phyloP scores from a whole-genome alignment of 352 stramenopile species.

The Phytophthora capsici region DNA sequence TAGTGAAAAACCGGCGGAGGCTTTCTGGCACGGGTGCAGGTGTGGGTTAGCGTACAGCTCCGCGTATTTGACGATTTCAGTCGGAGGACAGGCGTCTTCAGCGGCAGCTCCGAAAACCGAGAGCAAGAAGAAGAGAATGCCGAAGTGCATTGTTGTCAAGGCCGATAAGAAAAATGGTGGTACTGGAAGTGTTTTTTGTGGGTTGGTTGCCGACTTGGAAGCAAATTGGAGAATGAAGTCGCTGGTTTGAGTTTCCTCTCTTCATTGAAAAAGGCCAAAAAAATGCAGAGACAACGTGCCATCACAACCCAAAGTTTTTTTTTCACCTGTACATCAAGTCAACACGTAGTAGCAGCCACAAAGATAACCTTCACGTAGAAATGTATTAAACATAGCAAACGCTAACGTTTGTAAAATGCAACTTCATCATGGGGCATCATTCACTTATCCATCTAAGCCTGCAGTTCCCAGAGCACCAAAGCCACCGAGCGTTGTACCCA shows the following conservation, averaged over 20 bases:
- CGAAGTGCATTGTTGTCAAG: slow-evolving; percentile 23
- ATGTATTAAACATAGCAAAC: no score
- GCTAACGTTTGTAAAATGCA: slow-evolving; percentile 12
- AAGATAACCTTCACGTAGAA: no score
- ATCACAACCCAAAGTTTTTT: no score
- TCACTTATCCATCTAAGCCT: slow-evolving; percentile 27
- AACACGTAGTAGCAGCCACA: no score
- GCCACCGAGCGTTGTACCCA: slow-evolving; percentile 87
- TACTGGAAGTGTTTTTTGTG: slow-evolving; percentile 7
- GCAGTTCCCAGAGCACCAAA: slow-evolving; percentile 80
- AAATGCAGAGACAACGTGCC: no score
- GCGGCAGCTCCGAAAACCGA: slow-evolving; percentile 12
- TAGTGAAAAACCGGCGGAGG: slow-evolving; percentile 29
- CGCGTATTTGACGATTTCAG: slow-evolving; percentile 33
- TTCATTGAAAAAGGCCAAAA: background rate
- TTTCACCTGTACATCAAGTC: background rate
- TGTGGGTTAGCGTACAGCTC: slow-evolving; percentile 37
- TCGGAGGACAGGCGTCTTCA: slow-evolving; percentile 31
- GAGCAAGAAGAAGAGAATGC: slow-evolving; percentile 27
- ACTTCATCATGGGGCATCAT: background rate
- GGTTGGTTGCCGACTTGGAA: slow-evolving; percentile 24
- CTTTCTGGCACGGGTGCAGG: slow-evolving; percentile 34
- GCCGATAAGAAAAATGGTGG: background rate
- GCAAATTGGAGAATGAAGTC: slow-evolving; percentile 41
- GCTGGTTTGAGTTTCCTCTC: background rate